Evolutionary conservation across 768 basidiomycete species (phyloP).

Genomic region (Mycena filopes): DNA sequence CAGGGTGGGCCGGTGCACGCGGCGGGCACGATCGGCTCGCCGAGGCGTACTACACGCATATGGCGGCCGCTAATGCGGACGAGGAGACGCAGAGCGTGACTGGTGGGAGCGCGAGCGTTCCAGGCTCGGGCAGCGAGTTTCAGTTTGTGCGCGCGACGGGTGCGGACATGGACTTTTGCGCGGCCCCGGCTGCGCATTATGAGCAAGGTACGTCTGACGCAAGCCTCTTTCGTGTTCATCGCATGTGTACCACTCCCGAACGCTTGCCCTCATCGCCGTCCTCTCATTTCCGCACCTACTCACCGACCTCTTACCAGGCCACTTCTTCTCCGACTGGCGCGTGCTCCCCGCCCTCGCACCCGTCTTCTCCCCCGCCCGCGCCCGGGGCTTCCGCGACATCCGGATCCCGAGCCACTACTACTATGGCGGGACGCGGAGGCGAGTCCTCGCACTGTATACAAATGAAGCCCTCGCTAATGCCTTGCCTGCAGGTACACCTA

Average conservation of each 20-base stretch:
- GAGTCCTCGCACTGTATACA: too few relatives aligned
- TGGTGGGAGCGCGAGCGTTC: background rate
- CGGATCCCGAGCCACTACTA: constrained; percentile 98
- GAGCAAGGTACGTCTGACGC: constrained; percentile 55
- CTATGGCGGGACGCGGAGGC: constrained; percentile 76
- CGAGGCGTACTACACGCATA: background rate
- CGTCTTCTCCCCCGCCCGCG: constrained; percentile 92
- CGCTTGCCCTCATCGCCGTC: too few relatives aligned
- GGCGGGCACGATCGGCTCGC: constrained; percentile 16
- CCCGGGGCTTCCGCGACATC: constrained; percentile 88
- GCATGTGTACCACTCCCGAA: too few relatives aligned
- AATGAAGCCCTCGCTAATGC: background rate
- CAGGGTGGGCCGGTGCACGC: constrained; percentile 45
- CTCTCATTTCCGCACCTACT: background rate
- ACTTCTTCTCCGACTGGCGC: constrained; percentile 98
- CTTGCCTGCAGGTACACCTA: constrained; percentile 72
- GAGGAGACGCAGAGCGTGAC: background rate
- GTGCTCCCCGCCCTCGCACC: constrained; percentile 91
- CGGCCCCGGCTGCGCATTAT: constrained; percentile 83
- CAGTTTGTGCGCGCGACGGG: constrained; percentile 70
- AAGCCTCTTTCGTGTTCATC: background rate
- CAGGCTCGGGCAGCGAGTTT: constrained; percentile 55
- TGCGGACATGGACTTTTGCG: constrained; percentile 80
- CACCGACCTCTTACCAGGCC: constrained; percentile 68
- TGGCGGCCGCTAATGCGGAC: too few relatives aligned